Conservation (phyloP, 805 yeast species). For the Candida cerambycidarum region DNA sequence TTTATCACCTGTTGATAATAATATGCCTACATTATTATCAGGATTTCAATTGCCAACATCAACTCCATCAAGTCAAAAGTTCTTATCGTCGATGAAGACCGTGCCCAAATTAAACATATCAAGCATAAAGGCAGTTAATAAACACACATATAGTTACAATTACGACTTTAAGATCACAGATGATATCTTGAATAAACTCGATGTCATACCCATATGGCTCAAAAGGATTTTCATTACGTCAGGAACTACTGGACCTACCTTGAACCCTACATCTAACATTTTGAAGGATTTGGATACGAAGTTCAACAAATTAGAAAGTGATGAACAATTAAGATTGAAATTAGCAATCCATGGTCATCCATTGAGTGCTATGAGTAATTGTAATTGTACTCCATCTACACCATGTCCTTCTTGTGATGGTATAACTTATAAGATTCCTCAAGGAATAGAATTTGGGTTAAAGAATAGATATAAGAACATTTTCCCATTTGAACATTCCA, state of each 20-base stretch:
- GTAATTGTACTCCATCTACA: slow-evolving; percentile 38
- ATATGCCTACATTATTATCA: slow-evolving; percentile 22
- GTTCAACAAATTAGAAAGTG: slow-evolving; percentile 38
- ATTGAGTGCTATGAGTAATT: slow-evolving; percentile 6
- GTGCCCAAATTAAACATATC: slow-evolving; percentile 23
- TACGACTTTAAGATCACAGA: slow-evolving; percentile 22
- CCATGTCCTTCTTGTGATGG: slow-evolving; percentile 45
- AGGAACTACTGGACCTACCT: neutral
- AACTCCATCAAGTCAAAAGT: slow-evolving; percentile 34
- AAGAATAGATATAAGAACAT: slow-evolving; percentile 47
- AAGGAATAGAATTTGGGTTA: slow-evolving; percentile 45
- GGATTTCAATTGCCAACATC: slow-evolving; percentile 45
- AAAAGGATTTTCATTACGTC: slow-evolving; percentile 12
- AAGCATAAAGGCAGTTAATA: slow-evolving; percentile 13
- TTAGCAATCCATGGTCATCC: slow-evolving; percentile 24
- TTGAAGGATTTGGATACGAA: slow-evolving; percentile 25
- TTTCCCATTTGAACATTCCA: slow-evolving; percentile 51
- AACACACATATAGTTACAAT: slow-evolving; percentile 20
- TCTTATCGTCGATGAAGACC: slow-evolving; percentile 34
- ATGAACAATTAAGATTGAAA: slow-evolving; percentile 39
- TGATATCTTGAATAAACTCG: slow-evolving; percentile 14
- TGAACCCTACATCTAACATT: slow-evolving; percentile 19
- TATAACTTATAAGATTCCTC: slow-evolving; percentile 38
- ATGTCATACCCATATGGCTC: slow-evolving; percentile 35
- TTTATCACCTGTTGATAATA: slow-evolving; percentile 3